These are phyloP conservation scores for Alternaria conjuncta DNA, from an alignment of 2,329 filamentous ascomycete genomes.

Conservation along the genomic window DNA sequence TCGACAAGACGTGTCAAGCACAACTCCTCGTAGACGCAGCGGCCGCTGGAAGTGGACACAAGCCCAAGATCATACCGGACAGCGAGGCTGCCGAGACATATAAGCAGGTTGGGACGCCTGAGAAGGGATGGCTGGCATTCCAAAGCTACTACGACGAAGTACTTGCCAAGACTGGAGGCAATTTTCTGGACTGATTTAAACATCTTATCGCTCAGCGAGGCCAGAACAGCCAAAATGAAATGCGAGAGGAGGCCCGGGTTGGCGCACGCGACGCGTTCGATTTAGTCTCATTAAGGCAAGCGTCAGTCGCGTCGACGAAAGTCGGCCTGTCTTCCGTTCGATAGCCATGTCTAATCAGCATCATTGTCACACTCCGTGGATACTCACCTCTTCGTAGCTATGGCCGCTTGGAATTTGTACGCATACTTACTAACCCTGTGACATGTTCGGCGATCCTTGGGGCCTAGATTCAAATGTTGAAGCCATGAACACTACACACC, in stretches of 20 bases:
- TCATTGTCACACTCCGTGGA: neutral
- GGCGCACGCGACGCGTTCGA: neutral
- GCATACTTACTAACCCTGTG: neutral
- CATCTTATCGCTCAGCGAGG: neutral
- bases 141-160: constrained; percentile 63
- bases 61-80: constrained; percentile 51
- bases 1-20: constrained; percentile 56
- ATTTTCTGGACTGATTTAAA: constrained; percentile 51
- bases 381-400: neutral
- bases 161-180: constrained; percentile 58
- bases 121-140: constrained; percentile 62
- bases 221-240: neutral
- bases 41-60: constrained; percentile 42
- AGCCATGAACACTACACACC: neutral
- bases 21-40: constrained; percentile 55
- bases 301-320: neutral
- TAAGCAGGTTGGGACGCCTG: constrained; percentile 53
- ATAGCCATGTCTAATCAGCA: neutral
- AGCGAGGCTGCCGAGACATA: constrained; percentile 50
- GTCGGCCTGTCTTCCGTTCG: neutral
- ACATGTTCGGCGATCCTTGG: neutral
- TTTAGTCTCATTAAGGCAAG: neutral
- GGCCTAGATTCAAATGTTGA: neutral
- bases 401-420: neutral
- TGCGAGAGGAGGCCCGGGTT: neutral